Evolutionary conservation across 176 grass and related monocot genomes (phyloP).

Genomic region (Phoenix roebelenii): DNA sequence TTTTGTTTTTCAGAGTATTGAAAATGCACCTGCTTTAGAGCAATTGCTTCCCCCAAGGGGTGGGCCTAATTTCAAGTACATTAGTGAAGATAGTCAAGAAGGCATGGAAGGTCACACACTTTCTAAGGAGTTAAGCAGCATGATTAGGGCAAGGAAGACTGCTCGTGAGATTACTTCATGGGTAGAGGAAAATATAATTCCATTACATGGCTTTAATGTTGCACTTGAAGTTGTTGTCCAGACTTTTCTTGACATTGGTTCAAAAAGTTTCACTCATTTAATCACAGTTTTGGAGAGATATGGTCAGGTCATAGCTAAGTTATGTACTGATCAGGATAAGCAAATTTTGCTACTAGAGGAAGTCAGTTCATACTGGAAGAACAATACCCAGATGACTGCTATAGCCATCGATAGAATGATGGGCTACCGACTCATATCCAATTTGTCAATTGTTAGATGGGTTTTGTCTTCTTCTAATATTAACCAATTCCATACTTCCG

Average conservation of each 20-base stretch:
- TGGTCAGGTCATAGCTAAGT: constrained; percentile 64
- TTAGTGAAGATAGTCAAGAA: constrained; percentile 46
- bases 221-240: constrained; percentile 80
- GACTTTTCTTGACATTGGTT: constrained; percentile 90
- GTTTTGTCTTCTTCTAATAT: constrained; percentile 69
- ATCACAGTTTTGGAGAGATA: constrained; percentile 92
- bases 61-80: constrained; percentile 69
- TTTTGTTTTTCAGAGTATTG: constrained; percentile 63
- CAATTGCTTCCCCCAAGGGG: constrained; percentile 83
- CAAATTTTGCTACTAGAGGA: constrained; percentile 80
- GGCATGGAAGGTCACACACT: constrained; percentile 31
- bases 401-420: constrained; percentile 96
- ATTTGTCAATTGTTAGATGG: constrained; percentile 89
- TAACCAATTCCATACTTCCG: constrained; percentile 88
- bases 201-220: constrained; percentile 54
- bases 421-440: constrained; percentile 80
- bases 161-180: constrained; percentile 66
- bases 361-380: constrained; percentile 81
- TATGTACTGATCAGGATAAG: constrained; percentile 72
- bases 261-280: constrained; percentile 99
- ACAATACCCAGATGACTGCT: constrained; percentile 87
- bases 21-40: constrained; percentile 72
- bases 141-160: constrained; percentile 68
- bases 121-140: constrained; percentile 70
- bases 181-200: constrained; percentile 73